phyloP scores from a whole-genome alignment of 345 rosid species.

The Lenwebbia sp. region DNA sequence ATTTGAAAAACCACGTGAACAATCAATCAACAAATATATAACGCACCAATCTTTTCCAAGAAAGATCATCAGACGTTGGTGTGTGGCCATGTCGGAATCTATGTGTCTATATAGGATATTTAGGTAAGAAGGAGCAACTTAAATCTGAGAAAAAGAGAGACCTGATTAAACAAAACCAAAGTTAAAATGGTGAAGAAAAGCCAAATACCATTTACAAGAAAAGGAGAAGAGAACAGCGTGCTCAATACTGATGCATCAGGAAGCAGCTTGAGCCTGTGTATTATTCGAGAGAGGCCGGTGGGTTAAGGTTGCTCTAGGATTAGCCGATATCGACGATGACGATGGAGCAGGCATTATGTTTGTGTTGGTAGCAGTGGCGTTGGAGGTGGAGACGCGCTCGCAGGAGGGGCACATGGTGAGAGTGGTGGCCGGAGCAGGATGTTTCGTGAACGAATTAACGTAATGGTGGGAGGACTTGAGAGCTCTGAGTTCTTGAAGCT shows the following conservation, averaged over 20 bases:
- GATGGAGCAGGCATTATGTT: background rate
- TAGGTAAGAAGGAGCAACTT: background rate
- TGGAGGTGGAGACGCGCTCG: slow-evolving; percentile 1
- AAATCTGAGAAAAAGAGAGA: background rate
- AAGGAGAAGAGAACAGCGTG: background rate
- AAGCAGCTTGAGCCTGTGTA: background rate
- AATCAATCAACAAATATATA: background rate
- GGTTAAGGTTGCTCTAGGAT: background rate
- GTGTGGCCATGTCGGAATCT: background rate
- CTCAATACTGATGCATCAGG: background rate
- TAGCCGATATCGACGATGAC: background rate
- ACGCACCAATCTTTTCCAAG: background rate
- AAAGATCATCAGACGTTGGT: background rate
- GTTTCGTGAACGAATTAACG: background rate
- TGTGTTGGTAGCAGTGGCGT: background rate
- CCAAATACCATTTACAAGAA: background rate
- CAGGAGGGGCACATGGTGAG: slow-evolving; percentile 10
- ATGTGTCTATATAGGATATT: background rate
- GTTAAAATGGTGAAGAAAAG: background rate
- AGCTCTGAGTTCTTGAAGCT: slow-evolving; percentile 40
- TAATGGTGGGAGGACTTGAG: background rate
- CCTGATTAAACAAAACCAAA: background rate
- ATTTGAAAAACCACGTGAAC: background rate
- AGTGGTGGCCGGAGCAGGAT: slow-evolving; percentile 1
- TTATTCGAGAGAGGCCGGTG: background rate